Evolutionary conservation across 805 yeast genomes (phyloP).

Genomic region (Starmerella sp.): DNA sequence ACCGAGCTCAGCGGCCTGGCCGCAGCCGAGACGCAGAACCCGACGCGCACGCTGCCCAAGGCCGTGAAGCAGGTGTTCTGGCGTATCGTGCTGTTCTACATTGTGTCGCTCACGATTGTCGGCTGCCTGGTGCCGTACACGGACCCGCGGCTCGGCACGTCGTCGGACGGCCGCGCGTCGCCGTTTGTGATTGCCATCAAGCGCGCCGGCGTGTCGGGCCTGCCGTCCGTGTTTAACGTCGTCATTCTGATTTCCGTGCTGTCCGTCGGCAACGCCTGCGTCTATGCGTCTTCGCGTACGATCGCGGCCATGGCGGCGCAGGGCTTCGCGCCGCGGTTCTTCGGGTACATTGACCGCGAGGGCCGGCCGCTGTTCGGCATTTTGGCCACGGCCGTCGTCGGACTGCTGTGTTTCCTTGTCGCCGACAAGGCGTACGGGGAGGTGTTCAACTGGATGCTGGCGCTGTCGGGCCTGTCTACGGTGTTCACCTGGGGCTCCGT

Average conservation of each 20-base stretch:
- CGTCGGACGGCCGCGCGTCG: constrained; percentile 53
- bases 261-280: constrained; percentile 65
- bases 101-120: constrained; percentile 43
- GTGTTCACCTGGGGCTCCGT: constrained; percentile 71
- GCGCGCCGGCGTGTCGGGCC: constrained; percentile 53
- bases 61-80: constrained; percentile 77
- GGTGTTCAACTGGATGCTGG: constrained; percentile 64
- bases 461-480: constrained; percentile 69
- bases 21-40: constrained; percentile 65
- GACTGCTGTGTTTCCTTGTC: constrained; percentile 49
- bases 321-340: constrained; percentile 48
- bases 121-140: constrained; percentile 66
- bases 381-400: constrained; percentile 36
- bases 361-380: constrained; percentile 75
- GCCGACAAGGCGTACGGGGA: constrained; percentile 41
- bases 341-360: constrained; percentile 59
- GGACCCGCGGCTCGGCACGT: constrained; percentile 39
- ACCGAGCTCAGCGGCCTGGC: constrained; percentile 65
- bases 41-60: constrained; percentile 53
- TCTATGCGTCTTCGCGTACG: constrained; percentile 60
- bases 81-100: constrained; percentile 64
- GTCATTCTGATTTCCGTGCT: constrained; percentile 57
- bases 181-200: constrained; percentile 65
- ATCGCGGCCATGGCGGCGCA: constrained; percentile 56
- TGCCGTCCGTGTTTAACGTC: constrained; percentile 61